Evolutionary conservation across 108 stramenopile genomes (phyloP).

Genomic region (Conticribra guillardii): DNA sequence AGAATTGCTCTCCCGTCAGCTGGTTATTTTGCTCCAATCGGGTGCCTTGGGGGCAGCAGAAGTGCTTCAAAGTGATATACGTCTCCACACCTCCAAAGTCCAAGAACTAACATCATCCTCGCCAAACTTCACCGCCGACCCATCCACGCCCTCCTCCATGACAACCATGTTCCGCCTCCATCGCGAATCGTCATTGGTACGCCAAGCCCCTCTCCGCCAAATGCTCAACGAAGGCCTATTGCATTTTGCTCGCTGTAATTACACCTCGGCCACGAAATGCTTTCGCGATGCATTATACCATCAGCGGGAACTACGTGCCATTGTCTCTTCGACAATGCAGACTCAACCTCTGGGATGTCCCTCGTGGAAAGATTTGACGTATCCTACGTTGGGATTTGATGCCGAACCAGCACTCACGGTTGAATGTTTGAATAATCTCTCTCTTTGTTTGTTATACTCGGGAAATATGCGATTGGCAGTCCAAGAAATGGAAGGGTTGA

Average conservation of each 20-base stretch:
- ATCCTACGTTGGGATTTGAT: constrained; percentile 49
- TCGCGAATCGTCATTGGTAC: constrained; percentile 29
- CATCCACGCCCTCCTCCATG: not conserved
- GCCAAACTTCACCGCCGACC: not conserved
- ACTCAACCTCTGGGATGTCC: constrained; percentile 24
- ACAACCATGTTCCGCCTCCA: constrained; percentile 10
- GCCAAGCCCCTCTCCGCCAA: constrained; percentile 44
- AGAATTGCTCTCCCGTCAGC: constrained; percentile 82
- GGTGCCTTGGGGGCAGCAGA: constrained; percentile 70
- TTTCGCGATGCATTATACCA: constrained; percentile 60
- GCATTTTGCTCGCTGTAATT: constrained; percentile 68
- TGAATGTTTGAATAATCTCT: constrained; percentile 79
- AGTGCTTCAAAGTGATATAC: constrained; percentile 52
- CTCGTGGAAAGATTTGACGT: constrained; percentile 34
- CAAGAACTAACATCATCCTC: not conserved
- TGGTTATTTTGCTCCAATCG: constrained; percentile 77
- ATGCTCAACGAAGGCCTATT: constrained; percentile 76
- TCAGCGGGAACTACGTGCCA: constrained; percentile 17
- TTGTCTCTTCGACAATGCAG: not conserved
- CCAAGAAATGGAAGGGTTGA: constrained; percentile 70
- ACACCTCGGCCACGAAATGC: constrained; percentile 55
- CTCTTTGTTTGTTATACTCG: constrained; percentile 79
- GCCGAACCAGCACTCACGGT: constrained; percentile 49
- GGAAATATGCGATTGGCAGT: constrained; percentile 69
- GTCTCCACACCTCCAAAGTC: constrained; percentile 12